Base-by-base conservation (phyloP, 2,329 filamentous ascomycete genomes). In the Botrytis squamosa region DNA sequence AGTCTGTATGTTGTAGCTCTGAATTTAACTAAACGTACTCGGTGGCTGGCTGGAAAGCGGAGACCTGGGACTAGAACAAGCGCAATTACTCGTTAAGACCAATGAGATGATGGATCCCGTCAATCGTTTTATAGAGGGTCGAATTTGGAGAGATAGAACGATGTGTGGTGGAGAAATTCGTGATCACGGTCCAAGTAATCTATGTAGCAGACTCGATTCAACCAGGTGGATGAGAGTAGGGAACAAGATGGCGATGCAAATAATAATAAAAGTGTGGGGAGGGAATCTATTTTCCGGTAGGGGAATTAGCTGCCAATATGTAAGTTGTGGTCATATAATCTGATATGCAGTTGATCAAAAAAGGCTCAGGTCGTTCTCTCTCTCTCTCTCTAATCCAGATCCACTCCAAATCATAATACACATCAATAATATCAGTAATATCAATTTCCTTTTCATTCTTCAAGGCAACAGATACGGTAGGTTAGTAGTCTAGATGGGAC, bases 381-480 rank as follows among this genome's bases (percentile, higher is more conserved):
- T 6, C 60, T n/a, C n/a, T 71, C 66, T 68, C 36, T 57, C 66
- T 55, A 25, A 38, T 57, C 38, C 59, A 63, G 33, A 55, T 71
- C 70, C 44, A 72, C 68, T 62, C 33, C 36, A 57, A 68, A 60
- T 29, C 71, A 60, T 59, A 29, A 70, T 16, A 49, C 42, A 33
- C 33, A 33, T 49, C 71, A 73, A 72, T 72, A 18, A 40, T 52
- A 42, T 68, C 71, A 73, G 67, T 72, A 44, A 71, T 55, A 65
- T 49, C 70, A 52, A 65, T 65, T 52, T 65, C 49, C 62, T 42
- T 72, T 72, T 49, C 63, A 60, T 60, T 57, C 62, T 60, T 72
- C 63, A 36, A 49, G 22, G 60, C 64, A 66, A 36, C 52, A 33
- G 38, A 68, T 68, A 55, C 38, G n/a, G 60, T 66, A 60, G 49